phyloP scores from a whole-genome alignment of 2,329 filamentous ascomycete species.

The Alternaria ethzedia region DNA sequence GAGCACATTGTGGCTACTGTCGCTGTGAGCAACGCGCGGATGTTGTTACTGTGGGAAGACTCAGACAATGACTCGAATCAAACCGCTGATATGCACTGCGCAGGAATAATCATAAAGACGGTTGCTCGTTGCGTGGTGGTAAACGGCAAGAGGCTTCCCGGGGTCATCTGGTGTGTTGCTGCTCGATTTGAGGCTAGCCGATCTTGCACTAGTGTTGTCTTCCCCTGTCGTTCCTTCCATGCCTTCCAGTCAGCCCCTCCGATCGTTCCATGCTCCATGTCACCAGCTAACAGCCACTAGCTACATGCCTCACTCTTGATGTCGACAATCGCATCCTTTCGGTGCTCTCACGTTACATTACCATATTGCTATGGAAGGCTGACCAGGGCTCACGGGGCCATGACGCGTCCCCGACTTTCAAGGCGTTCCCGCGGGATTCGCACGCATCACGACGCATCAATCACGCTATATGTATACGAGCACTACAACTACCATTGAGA shows the following conservation, averaged over 20 bases:
- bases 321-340: background rate
- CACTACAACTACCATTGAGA: background rate
- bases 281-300: background rate
- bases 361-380: background rate
- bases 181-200: background rate
- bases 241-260: background rate
- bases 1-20: background rate
- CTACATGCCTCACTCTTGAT: background rate
- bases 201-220: background rate
- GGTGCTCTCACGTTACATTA: background rate
- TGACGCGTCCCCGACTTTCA: background rate
- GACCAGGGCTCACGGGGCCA: background rate
- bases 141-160: background rate
- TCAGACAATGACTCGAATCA: background rate
- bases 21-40: background rate
- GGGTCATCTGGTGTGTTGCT: background rate
- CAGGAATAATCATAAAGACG: background rate
- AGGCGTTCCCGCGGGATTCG: background rate
- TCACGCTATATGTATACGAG: background rate
- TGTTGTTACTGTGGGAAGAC: background rate
- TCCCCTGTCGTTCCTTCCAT: background rate
- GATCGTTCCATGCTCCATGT: background rate
- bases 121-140: background rate
- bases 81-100: background rate
- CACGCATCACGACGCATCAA: background rate